These are phyloP conservation scores for Lactarius akahatsu DNA, from an alignment of 768 basidiomycete species.

Conservation along the genomic window DNA sequence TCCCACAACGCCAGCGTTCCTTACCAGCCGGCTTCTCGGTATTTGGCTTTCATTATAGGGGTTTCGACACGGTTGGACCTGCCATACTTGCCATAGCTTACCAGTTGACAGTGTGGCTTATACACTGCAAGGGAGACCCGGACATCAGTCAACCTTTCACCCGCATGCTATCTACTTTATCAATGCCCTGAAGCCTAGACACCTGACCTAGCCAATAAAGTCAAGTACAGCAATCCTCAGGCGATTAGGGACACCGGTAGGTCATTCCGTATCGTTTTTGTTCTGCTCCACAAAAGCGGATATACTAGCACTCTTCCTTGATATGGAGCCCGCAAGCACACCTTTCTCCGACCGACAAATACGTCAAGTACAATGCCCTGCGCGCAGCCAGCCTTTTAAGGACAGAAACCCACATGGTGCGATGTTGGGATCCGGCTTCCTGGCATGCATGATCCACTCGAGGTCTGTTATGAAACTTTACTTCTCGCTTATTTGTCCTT, in stretches of 20 bases:
- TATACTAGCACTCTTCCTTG: conserved; percentile 1
- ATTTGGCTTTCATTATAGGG: neutral
- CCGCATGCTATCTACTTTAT: neutral
- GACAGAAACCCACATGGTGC: conserved; percentile 10
- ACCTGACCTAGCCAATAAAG: conserved; percentile 16
- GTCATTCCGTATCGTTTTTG: neutral
- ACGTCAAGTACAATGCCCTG: neutral
- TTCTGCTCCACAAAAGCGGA: neutral
- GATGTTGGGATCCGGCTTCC: conserved; percentile 13
- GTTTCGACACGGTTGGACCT: neutral
- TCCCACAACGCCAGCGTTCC: neutral
- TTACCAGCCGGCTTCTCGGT: neutral
- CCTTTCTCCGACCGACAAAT: conserved; percentile 1
- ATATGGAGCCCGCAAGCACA: neutral
- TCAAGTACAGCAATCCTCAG: neutral
- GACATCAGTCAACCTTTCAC: neutral
- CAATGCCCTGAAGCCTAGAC: conserved; percentile 10
- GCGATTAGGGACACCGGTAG: neutral
- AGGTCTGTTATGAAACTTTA: neutral
- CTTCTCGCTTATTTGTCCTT: neutral
- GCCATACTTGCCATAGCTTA: neutral
- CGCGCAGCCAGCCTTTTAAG: conserved; percentile 1
- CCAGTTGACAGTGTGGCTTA: neutral
- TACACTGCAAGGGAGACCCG: neutral
- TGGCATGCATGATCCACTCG: neutral